Conservation (phyloP, 75 land plant genomes). For the Pinus taeda region DNA sequence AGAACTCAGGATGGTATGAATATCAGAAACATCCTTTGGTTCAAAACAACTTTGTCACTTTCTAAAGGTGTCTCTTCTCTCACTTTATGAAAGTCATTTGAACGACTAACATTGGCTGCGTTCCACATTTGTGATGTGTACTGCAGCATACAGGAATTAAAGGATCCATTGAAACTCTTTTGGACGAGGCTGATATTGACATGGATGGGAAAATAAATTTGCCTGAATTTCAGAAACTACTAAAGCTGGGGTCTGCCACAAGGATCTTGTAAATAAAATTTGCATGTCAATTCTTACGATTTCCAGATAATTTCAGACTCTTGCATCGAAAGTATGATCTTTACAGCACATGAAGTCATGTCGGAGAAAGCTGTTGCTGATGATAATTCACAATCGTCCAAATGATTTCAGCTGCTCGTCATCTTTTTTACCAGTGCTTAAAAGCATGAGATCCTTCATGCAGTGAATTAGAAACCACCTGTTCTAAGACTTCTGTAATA, state of each 20-base stretch:
- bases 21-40: background rate
- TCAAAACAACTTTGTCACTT: background rate
- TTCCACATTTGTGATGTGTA: background rate
- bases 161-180: conserved; percentile 25
- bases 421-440: too few relatives aligned
- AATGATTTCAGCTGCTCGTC: too few relatives aligned
- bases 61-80: background rate
- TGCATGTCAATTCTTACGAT: too few relatives aligned
- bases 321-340: too few relatives aligned
- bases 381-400: too few relatives aligned
- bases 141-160: conserved; percentile 34
- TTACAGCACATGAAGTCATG: too few relatives aligned
- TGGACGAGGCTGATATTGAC: conserved; percentile 31
- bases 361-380: too few relatives aligned
- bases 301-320: too few relatives aligned
- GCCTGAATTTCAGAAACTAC: conserved; percentile 24
- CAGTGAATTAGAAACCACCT: too few relatives aligned
- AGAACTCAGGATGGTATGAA: conserved; percentile 24
- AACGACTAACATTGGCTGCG: background rate
- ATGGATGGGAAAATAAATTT: conserved; percentile 31
- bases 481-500: too few relatives aligned
- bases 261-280: too few relatives aligned
- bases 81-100: background rate
- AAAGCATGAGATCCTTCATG: too few relatives aligned
- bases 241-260: conserved; percentile 1